Evolutionary conservation across 2,329 filamentous ascomycete species (phyloP).

Genomic region (Fusarium mangiferae): DNA sequence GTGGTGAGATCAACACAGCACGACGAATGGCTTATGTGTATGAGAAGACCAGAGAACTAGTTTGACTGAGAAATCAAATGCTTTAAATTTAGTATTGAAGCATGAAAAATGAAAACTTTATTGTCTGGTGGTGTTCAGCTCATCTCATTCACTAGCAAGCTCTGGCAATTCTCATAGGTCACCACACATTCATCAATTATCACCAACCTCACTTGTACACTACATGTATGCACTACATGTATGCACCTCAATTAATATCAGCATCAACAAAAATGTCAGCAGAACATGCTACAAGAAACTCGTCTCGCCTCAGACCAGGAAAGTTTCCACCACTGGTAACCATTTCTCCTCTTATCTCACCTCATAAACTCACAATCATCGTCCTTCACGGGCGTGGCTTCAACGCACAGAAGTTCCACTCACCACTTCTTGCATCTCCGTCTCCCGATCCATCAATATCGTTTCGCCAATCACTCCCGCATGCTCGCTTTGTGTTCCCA

Average conservation of each 20-base stretch:
- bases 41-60: background rate
- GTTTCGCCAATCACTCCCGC: conserved; percentile 50
- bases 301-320: conserved; percentile 22
- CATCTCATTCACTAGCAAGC: background rate
- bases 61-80: background rate
- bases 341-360: conserved; percentile 35
- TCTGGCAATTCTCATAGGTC: background rate
- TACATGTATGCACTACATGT: too few relatives aligned
- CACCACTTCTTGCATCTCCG: conserved; percentile 49
- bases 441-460: conserved; percentile 14
- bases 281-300: background rate
- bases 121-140: background rate
- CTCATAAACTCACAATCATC: conserved; percentile 58
- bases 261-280: background rate
- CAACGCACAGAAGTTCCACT: conserved; percentile 53
- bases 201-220: background rate
- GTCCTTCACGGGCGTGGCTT: conserved; percentile 62
- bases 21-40: background rate
- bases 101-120: background rate
- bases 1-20: background rate
- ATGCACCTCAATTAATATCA: background rate
- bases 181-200: background rate
- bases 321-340: conserved; percentile 38
- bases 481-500: conserved; percentile 62
- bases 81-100: background rate